phyloP scores from a whole-genome alignment of 1,284 basidiomycete genomes.

The Wallemia mellicola region DNA sequence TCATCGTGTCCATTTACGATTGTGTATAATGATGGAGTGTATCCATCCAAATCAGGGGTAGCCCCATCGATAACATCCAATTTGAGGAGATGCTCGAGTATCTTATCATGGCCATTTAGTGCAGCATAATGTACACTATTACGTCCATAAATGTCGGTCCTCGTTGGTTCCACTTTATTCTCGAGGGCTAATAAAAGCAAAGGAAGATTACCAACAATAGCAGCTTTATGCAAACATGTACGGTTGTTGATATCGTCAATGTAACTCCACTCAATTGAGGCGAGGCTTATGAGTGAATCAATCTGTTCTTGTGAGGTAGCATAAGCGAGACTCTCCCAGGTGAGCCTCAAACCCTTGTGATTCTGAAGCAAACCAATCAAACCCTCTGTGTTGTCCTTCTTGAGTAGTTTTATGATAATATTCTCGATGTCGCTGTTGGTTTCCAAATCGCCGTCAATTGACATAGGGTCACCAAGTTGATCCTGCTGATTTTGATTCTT shows the following conservation, averaged over 20 bases:
- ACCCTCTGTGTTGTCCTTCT: not conserved
- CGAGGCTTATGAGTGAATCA: conserved; percentile 20
- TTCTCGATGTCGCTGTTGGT: conserved; percentile 19
- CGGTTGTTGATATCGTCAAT: conserved; percentile 93
- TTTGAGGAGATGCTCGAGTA: conserved; percentile 48
- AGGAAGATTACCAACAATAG: conserved; percentile 50
- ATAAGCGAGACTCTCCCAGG: conserved; percentile 19
- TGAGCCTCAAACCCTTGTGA: conserved; percentile 22
- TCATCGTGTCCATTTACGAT: conserved; percentile 57
- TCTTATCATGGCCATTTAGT: conserved; percentile 55
- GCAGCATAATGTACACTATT: conserved; percentile 85
- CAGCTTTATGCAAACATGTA: conserved; percentile 77
- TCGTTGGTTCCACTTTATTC: conserved; percentile 33
- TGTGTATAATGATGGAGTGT: conserved; percentile 73
- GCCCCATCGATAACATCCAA: conserved; percentile 30
- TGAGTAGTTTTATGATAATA: not conserved
- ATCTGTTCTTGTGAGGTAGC: conserved; percentile 7
- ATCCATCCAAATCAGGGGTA: conserved; percentile 68
- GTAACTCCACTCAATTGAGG: conserved; percentile 67
- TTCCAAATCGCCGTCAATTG: conserved; percentile 22
- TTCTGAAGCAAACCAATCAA: conserved; percentile 38
- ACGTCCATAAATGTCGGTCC: conserved; percentile 63
- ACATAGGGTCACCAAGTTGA: conserved; percentile 18
- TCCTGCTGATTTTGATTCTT: conserved; percentile 34
- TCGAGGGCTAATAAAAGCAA: conserved; percentile 56